Conservation (phyloP, 148 eudicot species). For the Rhododendron griersonianum region DNA sequence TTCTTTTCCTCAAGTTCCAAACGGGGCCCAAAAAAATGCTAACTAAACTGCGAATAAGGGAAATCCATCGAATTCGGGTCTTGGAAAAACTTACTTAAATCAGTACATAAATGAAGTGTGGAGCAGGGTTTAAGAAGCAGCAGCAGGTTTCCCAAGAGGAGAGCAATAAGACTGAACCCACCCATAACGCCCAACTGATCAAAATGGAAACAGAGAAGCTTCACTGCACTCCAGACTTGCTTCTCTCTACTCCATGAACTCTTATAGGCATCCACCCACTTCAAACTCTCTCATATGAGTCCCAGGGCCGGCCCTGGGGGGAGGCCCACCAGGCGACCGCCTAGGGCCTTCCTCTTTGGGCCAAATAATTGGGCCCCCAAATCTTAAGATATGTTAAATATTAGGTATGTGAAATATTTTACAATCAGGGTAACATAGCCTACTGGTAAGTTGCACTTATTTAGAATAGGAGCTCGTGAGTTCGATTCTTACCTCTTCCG, state of each 20-base stretch:
- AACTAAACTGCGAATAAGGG: not conserved
- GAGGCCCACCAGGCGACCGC: too few relatives aligned
- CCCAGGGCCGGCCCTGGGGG: too few relatives aligned
- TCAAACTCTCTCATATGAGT: not conserved
- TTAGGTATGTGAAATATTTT: too few relatives aligned
- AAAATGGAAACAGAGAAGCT: not conserved
- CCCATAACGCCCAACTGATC: constrained; percentile 21
- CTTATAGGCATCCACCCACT: not conserved
- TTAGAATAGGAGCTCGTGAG: too few relatives aligned
- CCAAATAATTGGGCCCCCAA: too few relatives aligned
- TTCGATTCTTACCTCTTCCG: too few relatives aligned
- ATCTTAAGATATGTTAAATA: too few relatives aligned
- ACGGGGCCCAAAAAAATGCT: too few relatives aligned
- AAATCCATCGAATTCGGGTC: not conserved
- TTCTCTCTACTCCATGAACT: not conserved
- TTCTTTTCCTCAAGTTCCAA: too few relatives aligned
- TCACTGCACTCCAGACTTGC: not conserved
- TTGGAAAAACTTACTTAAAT: constrained; percentile 32
- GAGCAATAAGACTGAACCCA: not conserved
- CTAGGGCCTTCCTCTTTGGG: too few relatives aligned
- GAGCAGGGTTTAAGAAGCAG: constrained; percentile 25
- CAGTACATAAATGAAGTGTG: constrained; percentile 36
- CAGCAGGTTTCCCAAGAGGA: constrained; percentile 26
- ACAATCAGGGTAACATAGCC: too few relatives aligned
- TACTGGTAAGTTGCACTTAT: too few relatives aligned